phyloP scores from a whole-genome alignment of 768 basidiomycete genomes.

The Leccinum fibrillosum region DNA sequence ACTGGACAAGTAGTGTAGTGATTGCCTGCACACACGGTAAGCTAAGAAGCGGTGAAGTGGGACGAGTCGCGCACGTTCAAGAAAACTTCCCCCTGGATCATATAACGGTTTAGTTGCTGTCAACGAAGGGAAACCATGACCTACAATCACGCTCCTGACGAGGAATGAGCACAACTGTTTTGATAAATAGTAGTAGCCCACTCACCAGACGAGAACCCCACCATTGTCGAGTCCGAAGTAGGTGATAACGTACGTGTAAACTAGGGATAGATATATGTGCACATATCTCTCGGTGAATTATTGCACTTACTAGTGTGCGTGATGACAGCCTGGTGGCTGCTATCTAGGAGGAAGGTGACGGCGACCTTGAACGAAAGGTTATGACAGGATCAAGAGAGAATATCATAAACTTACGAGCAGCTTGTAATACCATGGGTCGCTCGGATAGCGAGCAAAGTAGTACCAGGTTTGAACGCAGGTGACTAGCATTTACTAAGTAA shows the following conservation, averaged over 20 bases:
- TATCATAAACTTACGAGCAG: slow-evolving; percentile 35
- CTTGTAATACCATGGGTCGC: slow-evolving; percentile 48
- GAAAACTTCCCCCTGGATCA: slow-evolving; percentile 42
- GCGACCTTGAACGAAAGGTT: slow-evolving; percentile 39
- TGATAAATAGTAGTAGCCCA: neutral
- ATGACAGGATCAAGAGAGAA: neutral
- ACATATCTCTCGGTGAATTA: neutral
- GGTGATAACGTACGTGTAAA: slow-evolving; percentile 46
- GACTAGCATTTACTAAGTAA: slow-evolving; percentile 34
- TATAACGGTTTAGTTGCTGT: slow-evolving; percentile 5
- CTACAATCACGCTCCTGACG: slow-evolving; percentile 23
- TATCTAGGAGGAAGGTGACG: slow-evolving; percentile 48
- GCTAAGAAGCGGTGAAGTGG: neutral
- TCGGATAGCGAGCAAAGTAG: slow-evolving; percentile 48
- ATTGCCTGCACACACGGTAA: slow-evolving; percentile 26
- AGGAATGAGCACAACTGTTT: neutral
- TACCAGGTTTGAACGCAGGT: slow-evolving; percentile 54
- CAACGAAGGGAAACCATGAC: slow-evolving; percentile 1
- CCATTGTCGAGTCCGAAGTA: slow-evolving; percentile 36
- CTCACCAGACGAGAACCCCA: slow-evolving; percentile 40
- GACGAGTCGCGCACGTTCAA: slow-evolving; percentile 37
- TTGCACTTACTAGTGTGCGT: slow-evolving; percentile 43
- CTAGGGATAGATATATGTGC: slow-evolving; percentile 25
- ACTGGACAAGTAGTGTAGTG: slow-evolving; percentile 51
- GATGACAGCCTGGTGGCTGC: slow-evolving; percentile 51